phyloP scores from a whole-genome alignment of 163 green algal genomes.

The Scenedesmus sp. region DNA sequence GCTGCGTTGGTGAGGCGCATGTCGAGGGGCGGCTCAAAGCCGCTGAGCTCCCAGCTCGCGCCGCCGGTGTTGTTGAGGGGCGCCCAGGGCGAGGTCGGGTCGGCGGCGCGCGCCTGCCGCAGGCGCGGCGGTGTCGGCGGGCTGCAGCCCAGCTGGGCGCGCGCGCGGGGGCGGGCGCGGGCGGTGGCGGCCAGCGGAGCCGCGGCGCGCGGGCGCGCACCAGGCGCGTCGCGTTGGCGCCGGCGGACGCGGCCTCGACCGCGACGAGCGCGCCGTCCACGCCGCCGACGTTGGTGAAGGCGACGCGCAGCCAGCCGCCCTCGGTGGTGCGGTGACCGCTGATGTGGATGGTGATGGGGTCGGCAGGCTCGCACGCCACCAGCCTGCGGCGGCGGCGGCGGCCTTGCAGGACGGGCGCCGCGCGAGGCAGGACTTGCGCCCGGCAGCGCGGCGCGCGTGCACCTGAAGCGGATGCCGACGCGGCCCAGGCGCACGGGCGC shows the following conservation, averaged over 20 bases:
- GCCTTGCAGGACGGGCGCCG: background rate
- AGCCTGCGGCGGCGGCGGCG: slow-evolving; percentile 26
- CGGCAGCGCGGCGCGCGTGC: too few relatives aligned
- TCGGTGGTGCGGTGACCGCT: slow-evolving; percentile 42
- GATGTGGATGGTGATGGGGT: slow-evolving; percentile 51
- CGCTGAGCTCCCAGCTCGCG: slow-evolving; percentile 41
- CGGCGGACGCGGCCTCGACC: slow-evolving; percentile 49
- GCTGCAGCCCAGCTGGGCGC: background rate
- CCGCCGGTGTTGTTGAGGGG: slow-evolving; percentile 37
- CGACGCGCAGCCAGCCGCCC: slow-evolving; percentile 58
- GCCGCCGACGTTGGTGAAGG: slow-evolving; percentile 52
- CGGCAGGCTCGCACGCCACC: slow-evolving; percentile 50
- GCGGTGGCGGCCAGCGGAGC: background rate
- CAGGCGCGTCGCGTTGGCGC: background rate
- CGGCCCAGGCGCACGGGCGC: slow-evolving; percentile 41
- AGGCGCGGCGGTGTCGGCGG: background rate
- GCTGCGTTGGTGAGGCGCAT: slow-evolving; percentile 52
- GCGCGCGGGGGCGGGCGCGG: background rate
- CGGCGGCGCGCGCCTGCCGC: too few relatives aligned
- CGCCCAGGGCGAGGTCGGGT: slow-evolving; percentile 20
- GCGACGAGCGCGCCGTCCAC: slow-evolving; percentile 36
- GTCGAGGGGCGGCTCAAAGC: slow-evolving; percentile 50
- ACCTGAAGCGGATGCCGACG: slow-evolving; percentile 50
- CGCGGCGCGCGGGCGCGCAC: background rate
- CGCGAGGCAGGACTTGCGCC: too few relatives aligned